Evolutionary conservation across 2,329 filamentous ascomycete species (phyloP).

Genomic region (Phialocephala sp.): DNA sequence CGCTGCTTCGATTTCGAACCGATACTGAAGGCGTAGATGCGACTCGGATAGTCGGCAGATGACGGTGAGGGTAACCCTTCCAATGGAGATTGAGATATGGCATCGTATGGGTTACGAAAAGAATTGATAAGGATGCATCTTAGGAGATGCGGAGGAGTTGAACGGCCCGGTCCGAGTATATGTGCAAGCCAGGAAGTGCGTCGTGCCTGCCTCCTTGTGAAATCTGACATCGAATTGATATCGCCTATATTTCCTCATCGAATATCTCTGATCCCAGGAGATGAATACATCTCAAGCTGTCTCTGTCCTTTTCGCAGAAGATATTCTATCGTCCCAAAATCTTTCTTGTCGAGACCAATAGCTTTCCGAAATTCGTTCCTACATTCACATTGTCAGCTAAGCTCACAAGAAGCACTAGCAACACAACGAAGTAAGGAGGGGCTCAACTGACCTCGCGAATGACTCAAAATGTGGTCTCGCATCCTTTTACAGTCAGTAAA

Average conservation of each 20-base stretch:
- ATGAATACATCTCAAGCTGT: slow-evolving; percentile 70
- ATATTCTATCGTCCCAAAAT: slow-evolving; percentile 73
- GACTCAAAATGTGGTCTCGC: slow-evolving; percentile 65
- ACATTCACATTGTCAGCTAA: slow-evolving; percentile 15
- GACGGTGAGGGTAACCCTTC: slow-evolving; percentile 40
- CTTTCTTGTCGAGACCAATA: slow-evolving; percentile 65
- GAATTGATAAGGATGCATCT: slow-evolving; percentile 36
- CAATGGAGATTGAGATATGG: slow-evolving; percentile 37
- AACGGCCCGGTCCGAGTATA: slow-evolving; percentile 1
- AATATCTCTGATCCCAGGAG: slow-evolving; percentile 69
- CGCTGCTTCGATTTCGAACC: slow-evolving; percentile 19
- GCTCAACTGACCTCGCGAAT: slow-evolving; percentile 62
- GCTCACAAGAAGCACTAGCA: background rate
- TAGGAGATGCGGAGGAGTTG: slow-evolving; percentile 29
- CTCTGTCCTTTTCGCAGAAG: slow-evolving; percentile 68
- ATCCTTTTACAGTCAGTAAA: slow-evolving; percentile 47
- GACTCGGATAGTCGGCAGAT: slow-evolving; percentile 36
- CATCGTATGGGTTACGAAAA: slow-evolving; percentile 33
- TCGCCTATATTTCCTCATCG: slow-evolving; percentile 28
- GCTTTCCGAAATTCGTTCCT: slow-evolving; percentile 79
- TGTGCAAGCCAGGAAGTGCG: background rate
- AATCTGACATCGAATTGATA: background rate
- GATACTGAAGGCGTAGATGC: slow-evolving; percentile 27
- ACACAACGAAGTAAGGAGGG: background rate
- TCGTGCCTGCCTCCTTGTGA: slow-evolving; percentile 27